phyloP scores from a whole-genome alignment of 148 eudicot genomes.

The Fagopyrum esculentum region DNA sequence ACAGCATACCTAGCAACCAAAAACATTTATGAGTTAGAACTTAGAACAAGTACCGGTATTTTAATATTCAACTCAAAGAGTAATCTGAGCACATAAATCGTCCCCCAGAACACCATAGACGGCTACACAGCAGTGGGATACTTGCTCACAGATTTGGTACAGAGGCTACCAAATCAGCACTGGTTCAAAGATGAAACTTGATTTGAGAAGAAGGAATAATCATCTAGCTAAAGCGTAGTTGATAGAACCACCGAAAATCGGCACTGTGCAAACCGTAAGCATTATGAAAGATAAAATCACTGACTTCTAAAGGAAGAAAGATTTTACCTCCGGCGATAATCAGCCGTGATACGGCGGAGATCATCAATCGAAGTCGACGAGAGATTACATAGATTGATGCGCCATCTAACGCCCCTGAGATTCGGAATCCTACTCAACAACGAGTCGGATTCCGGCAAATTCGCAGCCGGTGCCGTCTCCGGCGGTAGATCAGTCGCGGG shows the following conservation, averaged over 20 bases:
- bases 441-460: constrained; percentile 14
- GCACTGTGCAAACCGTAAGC: background rate
- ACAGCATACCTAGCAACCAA: constrained; percentile 61
- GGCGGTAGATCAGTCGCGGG: constrained; percentile 14
- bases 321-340: constrained; percentile 57
- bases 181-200: background rate
- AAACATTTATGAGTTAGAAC: constrained; percentile 12
- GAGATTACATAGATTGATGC: constrained; percentile 65
- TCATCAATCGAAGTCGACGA: constrained; percentile 49
- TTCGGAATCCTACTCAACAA: constrained; percentile 25
- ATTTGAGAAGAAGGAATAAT: background rate
- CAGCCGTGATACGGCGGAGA: constrained; percentile 61
- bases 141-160: background rate
- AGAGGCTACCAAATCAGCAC: background rate
- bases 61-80: background rate
- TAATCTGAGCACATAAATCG: background rate
- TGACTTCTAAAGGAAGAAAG: background rate
- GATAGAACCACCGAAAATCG: background rate
- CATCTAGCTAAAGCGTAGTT: background rate
- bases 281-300: background rate
- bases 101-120: background rate
- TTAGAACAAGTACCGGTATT: constrained; percentile 12
- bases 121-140: background rate
- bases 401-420: constrained; percentile 68
- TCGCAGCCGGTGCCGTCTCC: background rate